phyloP scores from a whole-genome alignment of 23 red algal species.

The Agarophyton chilense region DNA sequence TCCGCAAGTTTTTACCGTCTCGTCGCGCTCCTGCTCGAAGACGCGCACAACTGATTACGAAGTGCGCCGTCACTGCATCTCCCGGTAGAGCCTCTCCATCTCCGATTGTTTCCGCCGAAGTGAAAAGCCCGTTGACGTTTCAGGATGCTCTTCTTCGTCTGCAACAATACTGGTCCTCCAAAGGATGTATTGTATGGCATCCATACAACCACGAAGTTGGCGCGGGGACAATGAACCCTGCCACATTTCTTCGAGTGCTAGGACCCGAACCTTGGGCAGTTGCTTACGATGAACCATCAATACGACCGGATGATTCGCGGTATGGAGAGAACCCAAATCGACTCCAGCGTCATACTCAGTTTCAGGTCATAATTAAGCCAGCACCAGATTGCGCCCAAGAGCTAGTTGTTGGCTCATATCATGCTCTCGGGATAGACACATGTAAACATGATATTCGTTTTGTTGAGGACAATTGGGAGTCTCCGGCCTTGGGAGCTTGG shows the following conservation, averaged over 20 bases:
- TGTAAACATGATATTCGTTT: constrained; percentile 94
- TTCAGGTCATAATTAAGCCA: constrained; percentile 99
- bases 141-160: constrained; percentile 87
- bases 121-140: constrained; percentile 63
- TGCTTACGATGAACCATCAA: constrained; percentile 96
- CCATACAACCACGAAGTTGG: constrained; percentile 97
- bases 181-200: constrained; percentile 92
- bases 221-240: constrained; percentile 99
- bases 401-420: constrained; percentile 91
- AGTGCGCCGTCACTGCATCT: not conserved
- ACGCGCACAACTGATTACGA: not conserved
- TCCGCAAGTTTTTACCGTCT: not conserved
- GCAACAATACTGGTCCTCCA: constrained; percentile 85
- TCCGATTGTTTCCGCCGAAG: not conserved
- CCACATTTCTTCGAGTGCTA: constrained; percentile 95
- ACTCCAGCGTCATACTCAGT: constrained; percentile 96
- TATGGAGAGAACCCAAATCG: constrained; percentile 99
- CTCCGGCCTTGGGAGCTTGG: constrained; percentile 96
- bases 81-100: not conserved
- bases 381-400: constrained; percentile 88
- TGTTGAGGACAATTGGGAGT: constrained; percentile 99
- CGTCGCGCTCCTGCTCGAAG: not conserved
- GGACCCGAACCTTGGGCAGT: constrained; percentile 98
- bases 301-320: constrained; percentile 97
- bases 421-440: constrained; percentile 91